phyloP scores from a whole-genome alignment of 2,329 filamentous ascomycete species.

The Capronia americana region DNA sequence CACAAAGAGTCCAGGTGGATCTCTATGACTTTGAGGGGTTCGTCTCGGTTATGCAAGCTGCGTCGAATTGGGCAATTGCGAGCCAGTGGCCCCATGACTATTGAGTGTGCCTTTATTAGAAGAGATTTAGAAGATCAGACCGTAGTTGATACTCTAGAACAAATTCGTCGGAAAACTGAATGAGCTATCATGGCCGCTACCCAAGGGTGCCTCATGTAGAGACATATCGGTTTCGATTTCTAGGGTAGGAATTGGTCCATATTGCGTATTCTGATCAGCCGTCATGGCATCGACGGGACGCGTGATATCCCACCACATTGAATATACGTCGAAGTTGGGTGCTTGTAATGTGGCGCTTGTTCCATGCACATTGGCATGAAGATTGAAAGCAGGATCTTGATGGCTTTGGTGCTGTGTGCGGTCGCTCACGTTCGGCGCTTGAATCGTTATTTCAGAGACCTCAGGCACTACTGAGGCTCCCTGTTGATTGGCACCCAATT shows the following conservation, averaged over 20 bases:
- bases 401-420: constrained; percentile 10
- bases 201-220: constrained; percentile 7
- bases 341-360: constrained; percentile 3
- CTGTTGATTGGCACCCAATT: not conserved
- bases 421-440: not conserved
- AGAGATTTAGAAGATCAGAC: not conserved
- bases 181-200: constrained; percentile 2
- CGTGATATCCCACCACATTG: constrained; percentile 13
- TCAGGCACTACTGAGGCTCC: constrained; percentile 5
- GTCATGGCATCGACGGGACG: constrained; percentile 12
- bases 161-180: constrained; percentile 7
- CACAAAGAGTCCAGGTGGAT: not conserved
- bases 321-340: constrained; percentile 13
- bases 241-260: not conserved
- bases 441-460: not conserved
- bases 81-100: not conserved
- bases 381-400: not conserved
- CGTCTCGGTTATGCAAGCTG: constrained; percentile 1
- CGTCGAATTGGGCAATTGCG: not conserved
- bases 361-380: constrained; percentile 6
- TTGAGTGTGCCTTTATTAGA: not conserved
- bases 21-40: not conserved
- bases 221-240: constrained; percentile 7
- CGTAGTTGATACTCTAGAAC: not conserved
- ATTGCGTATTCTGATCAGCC: not conserved